Conservation (phyloP, 495 filamentous ascomycete species). For the Talaromyces wortmannii region DNA sequence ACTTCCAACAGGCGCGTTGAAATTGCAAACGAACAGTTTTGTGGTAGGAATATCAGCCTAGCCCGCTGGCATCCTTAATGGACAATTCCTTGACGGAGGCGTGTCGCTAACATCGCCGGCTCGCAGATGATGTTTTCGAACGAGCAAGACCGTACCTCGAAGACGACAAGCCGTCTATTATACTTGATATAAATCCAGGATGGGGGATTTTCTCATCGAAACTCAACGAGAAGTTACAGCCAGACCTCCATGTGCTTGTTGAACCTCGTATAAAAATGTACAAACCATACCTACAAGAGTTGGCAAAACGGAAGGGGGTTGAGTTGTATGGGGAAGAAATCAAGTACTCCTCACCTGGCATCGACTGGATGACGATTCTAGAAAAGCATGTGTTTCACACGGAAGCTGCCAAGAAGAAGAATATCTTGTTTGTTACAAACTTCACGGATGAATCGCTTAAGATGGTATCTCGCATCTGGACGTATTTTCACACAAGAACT, state of each 20-base stretch:
- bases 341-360: not conserved
- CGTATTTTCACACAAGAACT: constrained; percentile 25
- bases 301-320: constrained; percentile 29
- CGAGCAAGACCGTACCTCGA: constrained; percentile 52
- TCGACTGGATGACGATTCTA: constrained; percentile 1
- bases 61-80: not conserved
- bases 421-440: constrained; percentile 61
- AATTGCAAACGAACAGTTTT: constrained; percentile 52
- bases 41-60: constrained; percentile 36
- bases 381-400: not conserved
- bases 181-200: constrained; percentile 82
- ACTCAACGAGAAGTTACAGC: constrained; percentile 65
- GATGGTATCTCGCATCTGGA: constrained; percentile 21
- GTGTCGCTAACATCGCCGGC: not conserved
- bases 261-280: constrained; percentile 54
- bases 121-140: constrained; percentile 42
- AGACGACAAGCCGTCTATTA: constrained; percentile 61
- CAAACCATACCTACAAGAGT: constrained; percentile 49
- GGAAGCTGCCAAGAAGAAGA: constrained; percentile 44
- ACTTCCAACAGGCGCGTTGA: constrained; percentile 13
- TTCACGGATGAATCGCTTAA: constrained; percentile 17
- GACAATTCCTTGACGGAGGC: not conserved
- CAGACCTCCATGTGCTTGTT: constrained; percentile 72
- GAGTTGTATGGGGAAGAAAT: not conserved
- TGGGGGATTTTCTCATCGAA: constrained; percentile 66